Percentiles rank a stretch among this genome's conserved stretches.
phyloP scores from a whole-genome alignment of 169 alveolate species.

The Prorocentrum cordatum region DNA sequence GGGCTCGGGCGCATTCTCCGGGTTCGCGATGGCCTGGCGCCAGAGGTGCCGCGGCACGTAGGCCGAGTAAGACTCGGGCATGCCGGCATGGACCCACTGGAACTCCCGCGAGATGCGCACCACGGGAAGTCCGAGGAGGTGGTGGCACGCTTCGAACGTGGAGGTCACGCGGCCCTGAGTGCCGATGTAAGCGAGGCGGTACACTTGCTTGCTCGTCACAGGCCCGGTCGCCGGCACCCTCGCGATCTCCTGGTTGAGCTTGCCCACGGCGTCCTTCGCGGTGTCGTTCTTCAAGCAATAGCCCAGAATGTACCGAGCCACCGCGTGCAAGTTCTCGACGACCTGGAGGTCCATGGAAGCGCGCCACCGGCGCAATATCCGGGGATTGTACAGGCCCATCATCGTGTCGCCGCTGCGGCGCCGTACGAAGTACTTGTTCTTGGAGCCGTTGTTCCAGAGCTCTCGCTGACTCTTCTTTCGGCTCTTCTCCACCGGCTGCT shows the following conservation, averaged over 20 bases:
- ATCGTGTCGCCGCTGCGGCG: background rate
- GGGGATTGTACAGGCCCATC: background rate
- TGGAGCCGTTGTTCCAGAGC: no score
- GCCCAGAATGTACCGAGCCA: background rate
- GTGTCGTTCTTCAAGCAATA: background rate
- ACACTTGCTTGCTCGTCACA: background rate
- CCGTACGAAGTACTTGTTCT: no score
- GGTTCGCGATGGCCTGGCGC: no score
- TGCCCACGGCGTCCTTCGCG: background rate
- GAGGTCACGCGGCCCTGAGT: background rate
- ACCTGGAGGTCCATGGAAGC: background rate
- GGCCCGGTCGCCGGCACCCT: background rate
- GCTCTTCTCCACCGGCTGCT: no score
- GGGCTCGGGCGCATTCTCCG: no score
- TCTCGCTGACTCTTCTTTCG: no score
- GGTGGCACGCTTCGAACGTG: slow-evolving; percentile 4
- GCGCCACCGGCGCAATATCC: background rate
- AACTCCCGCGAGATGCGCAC: background rate
- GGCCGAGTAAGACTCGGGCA: background rate
- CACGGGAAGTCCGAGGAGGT: background rate
- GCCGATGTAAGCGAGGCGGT: background rate
- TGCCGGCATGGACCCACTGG: background rate
- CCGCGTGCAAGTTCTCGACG: background rate
- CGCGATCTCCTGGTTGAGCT: background rate
- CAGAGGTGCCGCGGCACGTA: no score